These are phyloP conservation scores for Ochetophila trinervis DNA, from an alignment of 306 rosid species.

Conservation along the genomic window DNA sequence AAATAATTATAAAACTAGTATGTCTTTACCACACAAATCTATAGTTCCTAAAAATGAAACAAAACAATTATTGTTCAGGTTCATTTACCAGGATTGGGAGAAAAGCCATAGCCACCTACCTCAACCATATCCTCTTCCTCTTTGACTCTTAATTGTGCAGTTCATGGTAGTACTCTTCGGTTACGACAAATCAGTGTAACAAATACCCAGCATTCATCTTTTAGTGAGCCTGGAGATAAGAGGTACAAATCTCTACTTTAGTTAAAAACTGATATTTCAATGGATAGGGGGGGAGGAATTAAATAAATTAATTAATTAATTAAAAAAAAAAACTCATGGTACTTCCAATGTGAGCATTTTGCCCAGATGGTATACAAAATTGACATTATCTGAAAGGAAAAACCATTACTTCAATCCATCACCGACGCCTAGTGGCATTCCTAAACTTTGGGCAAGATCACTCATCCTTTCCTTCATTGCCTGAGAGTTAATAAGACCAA, in stretches of 20 bases:
- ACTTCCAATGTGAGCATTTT: slow-evolving; percentile 28
- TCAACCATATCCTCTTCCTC: background rate
- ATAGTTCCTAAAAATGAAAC: background rate
- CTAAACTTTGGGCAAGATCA: slow-evolving; percentile 57
- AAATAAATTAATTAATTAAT: too few species aligned
- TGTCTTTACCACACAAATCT: background rate
- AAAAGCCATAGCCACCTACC: background rate
- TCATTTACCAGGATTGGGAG: background rate
- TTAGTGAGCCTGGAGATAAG: background rate
- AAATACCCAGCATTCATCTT: background rate
- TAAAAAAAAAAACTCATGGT: slow-evolving; percentile 22
- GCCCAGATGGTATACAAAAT: slow-evolving; percentile 45
- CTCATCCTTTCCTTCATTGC: slow-evolving; percentile 58
- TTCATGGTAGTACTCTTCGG: background rate
- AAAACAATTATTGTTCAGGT: background rate
- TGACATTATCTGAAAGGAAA: slow-evolving; percentile 27
- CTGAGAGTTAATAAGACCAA: slow-evolving; percentile 19
- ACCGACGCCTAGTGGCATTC: slow-evolving; percentile 48
- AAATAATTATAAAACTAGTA: background rate
- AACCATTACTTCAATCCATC: slow-evolving; percentile 42
- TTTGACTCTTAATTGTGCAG: background rate
- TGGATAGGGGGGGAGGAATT: too few species aligned
- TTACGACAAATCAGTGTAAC: background rate
- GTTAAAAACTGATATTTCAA: background rate
- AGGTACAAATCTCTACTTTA: slow-evolving; percentile 1